phyloP scores from a whole-genome alignment of 768 basidiomycete species.

The Leccinum fibrillosum region DNA sequence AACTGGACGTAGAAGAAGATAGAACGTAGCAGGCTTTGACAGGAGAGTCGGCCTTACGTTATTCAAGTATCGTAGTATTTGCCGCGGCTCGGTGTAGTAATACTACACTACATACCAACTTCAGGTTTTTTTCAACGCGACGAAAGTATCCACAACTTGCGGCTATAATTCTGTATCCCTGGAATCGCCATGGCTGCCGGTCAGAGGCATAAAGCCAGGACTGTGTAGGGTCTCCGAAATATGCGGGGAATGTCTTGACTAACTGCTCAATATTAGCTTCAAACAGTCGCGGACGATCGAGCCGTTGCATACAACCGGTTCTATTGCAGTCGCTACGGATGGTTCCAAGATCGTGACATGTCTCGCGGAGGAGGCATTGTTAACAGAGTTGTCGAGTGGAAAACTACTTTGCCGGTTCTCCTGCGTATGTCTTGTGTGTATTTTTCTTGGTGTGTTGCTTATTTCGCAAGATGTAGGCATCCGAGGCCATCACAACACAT shows the following conservation, averaged over 20 bases:
- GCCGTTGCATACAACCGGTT: conserved; percentile 87
- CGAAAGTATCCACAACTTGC: conserved; percentile 2
- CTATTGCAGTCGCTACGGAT: conserved; percentile 75
- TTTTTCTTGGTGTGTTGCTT: background rate
- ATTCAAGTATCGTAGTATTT: background rate
- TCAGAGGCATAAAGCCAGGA: conserved; percentile 49
- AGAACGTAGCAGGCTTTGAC: background rate
- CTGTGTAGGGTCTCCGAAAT: conserved; percentile 8
- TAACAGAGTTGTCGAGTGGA: conserved; percentile 79
- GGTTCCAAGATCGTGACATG: conserved; percentile 81
- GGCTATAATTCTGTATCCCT: too few relatives aligned
- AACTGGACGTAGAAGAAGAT: background rate
- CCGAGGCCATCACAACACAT: conserved; percentile 79
- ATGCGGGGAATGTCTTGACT: conserved; percentile 1
- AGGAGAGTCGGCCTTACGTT: background rate
- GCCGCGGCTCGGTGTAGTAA: background rate
- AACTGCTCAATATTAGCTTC: conserved; percentile 47
- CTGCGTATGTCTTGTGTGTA: conserved; percentile 55
- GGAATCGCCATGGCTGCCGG: conserved; percentile 15
- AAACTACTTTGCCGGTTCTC: conserved; percentile 74
- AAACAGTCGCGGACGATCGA: conserved; percentile 69
- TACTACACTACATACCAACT: background rate
- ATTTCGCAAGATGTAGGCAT: conserved; percentile 56
- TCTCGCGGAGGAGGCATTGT: conserved; percentile 78
- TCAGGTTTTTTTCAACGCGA: background rate